Percentiles rank a stretch among this genome's conserved stretches.
phyloP scores from a whole-genome alignment of 148 eudicot genomes.

The Arctostaphylos glauca region DNA sequence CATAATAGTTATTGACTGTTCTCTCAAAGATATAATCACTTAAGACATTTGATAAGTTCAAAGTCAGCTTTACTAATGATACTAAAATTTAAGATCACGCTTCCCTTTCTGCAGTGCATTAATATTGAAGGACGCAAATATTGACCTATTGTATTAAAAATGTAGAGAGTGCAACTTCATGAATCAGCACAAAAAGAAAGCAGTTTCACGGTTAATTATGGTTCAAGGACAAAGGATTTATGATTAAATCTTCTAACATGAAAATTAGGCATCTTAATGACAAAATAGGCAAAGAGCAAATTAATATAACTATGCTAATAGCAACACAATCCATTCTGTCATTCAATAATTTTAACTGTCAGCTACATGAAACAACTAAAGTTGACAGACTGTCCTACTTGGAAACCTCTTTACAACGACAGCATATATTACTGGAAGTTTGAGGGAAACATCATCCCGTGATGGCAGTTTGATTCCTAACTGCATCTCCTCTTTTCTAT shows the following conservation, averaged over 20 bases:
- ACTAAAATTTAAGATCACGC: not conserved
- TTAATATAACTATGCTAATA: not conserved
- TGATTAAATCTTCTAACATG: not conserved
- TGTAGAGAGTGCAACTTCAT: not conserved
- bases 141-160: not conserved
- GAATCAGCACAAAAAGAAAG: not conserved
- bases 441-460: not conserved
- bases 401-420: not conserved
- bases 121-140: not conserved
- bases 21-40: not conserved
- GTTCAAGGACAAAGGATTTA: not conserved
- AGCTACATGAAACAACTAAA: not conserved
- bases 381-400: not conserved
- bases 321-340: not conserved
- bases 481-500: not conserved
- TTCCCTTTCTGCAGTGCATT: slow-evolving; percentile 3
- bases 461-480: not conserved
- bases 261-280: not conserved
- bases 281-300: not conserved
- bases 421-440: not conserved
- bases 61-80: not conserved
- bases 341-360: not conserved
- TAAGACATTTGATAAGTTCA: not conserved
- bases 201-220: not conserved
- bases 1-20: not conserved